Conservation (phyloP, 805 yeast species). For the Scheffersomyces spartinae region DNA sequence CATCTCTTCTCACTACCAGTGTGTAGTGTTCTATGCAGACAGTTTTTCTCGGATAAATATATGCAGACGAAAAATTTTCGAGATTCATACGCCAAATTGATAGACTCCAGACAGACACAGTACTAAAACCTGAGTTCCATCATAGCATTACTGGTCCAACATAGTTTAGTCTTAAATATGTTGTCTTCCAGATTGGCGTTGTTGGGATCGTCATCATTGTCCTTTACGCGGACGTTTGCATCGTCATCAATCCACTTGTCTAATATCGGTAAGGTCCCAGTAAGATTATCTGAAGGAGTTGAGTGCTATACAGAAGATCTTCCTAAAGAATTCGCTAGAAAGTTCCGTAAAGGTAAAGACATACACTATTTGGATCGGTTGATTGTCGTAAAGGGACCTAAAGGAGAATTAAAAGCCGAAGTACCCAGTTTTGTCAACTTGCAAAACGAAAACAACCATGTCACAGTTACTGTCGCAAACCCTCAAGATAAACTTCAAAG, state of each 20-base stretch:
- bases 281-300: constrained; percentile 56
- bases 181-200: no score
- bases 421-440: constrained; percentile 64
- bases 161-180: no score
- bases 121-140: no score
- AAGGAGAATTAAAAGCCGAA: constrained; percentile 51
- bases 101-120: no score
- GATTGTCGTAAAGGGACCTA: constrained; percentile 64
- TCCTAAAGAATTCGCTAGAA: constrained; percentile 40
- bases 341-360: constrained; percentile 57
- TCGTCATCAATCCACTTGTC: constrained; percentile 21
- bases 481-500: constrained; percentile 55
- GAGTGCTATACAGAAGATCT: constrained; percentile 34
- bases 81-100: neutral
- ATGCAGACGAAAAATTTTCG: constrained; percentile 1
- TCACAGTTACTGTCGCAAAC: constrained; percentile 47
- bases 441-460: constrained; percentile 21
- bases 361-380: constrained; percentile 45
- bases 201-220: no score
- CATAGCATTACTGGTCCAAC: no score
- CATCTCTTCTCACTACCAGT: neutral
- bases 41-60: constrained; percentile 1
- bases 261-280: constrained; percentile 74
- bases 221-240: no score
- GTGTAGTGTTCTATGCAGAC: neutral